Conservation (phyloP, 2,329 filamentous ascomycete genomes). For the Fusarium sp. region DNA sequence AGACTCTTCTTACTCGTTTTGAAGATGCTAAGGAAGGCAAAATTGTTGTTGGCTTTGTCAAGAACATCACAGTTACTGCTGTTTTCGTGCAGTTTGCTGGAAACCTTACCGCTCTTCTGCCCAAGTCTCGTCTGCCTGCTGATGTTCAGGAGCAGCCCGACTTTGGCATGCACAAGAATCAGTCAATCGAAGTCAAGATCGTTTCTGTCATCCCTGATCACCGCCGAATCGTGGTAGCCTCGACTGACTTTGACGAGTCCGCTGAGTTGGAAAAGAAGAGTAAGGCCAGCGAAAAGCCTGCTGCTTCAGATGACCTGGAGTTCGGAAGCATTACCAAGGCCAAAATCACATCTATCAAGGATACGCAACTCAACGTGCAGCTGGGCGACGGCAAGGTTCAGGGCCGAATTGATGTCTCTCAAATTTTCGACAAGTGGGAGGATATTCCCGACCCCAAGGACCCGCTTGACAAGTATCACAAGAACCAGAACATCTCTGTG, state of each 20-base stretch:
- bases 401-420: conserved; percentile 92
- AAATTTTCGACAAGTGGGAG: conserved; percentile 89
- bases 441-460: conserved; percentile 85
- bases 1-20: conserved; percentile 76
- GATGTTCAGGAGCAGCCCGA: conserved; percentile 74
- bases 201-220: conserved; percentile 76
- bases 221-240: conserved; percentile 71
- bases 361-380: conserved; percentile 91
- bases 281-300: conserved; percentile 48
- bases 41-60: conserved; percentile 80
- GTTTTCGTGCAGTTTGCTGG: conserved; percentile 91
- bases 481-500: conserved; percentile 76
- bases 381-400: conserved; percentile 79
- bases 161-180: conserved; percentile 82
- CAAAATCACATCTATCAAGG: conserved; percentile 84
- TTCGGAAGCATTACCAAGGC: conserved; percentile 81
- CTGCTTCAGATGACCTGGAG: conserved; percentile 74
- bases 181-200: conserved; percentile 79
- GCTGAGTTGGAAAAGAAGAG: conserved; percentile 54
- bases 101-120: conserved; percentile 79
- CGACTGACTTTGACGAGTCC: conserved; percentile 60
- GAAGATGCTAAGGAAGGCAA: conserved; percentile 77
- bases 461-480: conserved; percentile 78
- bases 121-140: conserved; percentile 80
- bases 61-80: conserved; percentile 82